These are phyloP conservation scores for Chytriomyces hyalinus DNA, from an alignment of 192 early-diverging fungal species.

Conservation along the genomic window DNA sequence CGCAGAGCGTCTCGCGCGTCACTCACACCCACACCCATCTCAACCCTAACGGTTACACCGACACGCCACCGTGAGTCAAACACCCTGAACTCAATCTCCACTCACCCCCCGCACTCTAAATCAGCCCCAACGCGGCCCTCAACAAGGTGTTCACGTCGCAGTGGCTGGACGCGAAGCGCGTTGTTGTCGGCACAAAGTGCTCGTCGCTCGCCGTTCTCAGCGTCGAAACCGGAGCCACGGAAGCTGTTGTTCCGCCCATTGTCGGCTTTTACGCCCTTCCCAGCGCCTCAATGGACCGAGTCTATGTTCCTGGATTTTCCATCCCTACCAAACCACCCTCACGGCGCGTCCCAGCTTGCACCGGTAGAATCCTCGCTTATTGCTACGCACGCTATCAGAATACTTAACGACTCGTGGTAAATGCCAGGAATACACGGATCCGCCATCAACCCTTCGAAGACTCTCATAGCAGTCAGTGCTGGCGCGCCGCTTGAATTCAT, in stretches of 20 bases:
- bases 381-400: not conserved
- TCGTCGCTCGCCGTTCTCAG: slow-evolving; percentile 52
- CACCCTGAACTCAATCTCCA: no score
- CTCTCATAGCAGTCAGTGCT: slow-evolving; percentile 67
- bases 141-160: slow-evolving; percentile 67
- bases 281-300: not conserved
- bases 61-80: no score
- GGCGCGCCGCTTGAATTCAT: slow-evolving; percentile 65
- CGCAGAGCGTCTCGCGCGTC: no score
- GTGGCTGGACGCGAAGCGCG: slow-evolving; percentile 58
- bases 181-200: slow-evolving; percentile 71
- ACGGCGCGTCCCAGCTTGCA: not conserved
- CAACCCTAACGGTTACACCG: no score
- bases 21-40: no score
- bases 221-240: slow-evolving; percentile 38
- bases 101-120: no score
- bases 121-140: not conserved
- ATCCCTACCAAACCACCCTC: not conserved
- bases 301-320: not conserved
- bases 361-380: not conserved
- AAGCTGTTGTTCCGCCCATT: slow-evolving; percentile 42
- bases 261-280: not conserved
- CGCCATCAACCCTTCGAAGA: slow-evolving; percentile 66
- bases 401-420: not conserved
- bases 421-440: slow-evolving; percentile 61